Evolutionary conservation across 306 rosid species (phyloP).

Genomic region (Boehmeria nivea): DNA sequence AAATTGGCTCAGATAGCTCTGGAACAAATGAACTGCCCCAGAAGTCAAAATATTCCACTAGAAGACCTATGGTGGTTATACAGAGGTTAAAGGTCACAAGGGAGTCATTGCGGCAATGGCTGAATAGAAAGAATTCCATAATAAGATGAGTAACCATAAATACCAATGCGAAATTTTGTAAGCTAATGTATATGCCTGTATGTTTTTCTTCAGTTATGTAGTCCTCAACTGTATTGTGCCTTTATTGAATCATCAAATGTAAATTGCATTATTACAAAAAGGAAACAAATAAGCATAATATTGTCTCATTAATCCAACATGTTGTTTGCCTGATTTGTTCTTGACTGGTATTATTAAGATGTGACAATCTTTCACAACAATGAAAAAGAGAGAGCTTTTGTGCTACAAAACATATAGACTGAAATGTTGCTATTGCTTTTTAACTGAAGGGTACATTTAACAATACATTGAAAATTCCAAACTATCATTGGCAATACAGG

Average conservation of each 20-base stretch:
- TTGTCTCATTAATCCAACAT: neutral
- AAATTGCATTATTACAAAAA: neutral
- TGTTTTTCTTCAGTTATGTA: neutral
- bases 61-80: conserved; percentile 64
- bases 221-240: too few relatives aligned
- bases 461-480: neutral
- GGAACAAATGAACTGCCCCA: conserved; percentile 25
- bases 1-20: conserved; percentile 17
- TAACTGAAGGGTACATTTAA: neutral
- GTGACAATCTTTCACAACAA: too few relatives aligned
- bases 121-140: conserved; percentile 33
- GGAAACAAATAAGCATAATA: neutral
- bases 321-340: too few relatives aligned
- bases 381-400: too few relatives aligned
- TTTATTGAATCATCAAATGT: neutral
- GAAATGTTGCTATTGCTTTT: neutral
- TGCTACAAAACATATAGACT: neutral
- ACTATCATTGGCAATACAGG: neutral
- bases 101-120: conserved; percentile 63
- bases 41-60: conserved; percentile 35
- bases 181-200: conserved; percentile 11
- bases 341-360: too few relatives aligned
- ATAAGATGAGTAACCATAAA: conserved; percentile 17
- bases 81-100: conserved; percentile 71
- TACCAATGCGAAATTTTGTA: too few relatives aligned